Evolutionary conservation across 2,329 filamentous ascomycete genomes (phyloP), one percentile per base, ranked within the genome.

Genomic region (Sporothrix phasma): DNA sequence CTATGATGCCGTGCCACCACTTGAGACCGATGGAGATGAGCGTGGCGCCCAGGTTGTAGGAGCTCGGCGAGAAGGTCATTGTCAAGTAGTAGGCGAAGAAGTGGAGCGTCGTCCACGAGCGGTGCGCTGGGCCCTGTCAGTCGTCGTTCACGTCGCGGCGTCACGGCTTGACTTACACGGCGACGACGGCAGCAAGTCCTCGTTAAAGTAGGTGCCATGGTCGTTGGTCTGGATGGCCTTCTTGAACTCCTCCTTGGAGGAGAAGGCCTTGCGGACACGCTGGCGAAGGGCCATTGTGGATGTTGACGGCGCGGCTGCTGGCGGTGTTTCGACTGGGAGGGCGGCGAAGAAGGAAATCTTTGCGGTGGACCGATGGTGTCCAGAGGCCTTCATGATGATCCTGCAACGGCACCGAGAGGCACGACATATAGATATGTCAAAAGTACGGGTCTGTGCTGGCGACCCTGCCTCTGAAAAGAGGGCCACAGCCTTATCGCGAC

Each of bases 1-100:
- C 73, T 43, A 75, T 67, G 43, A 74, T 70, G 61, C 72, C 71
- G 53, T 72, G 70, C 70, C 71, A 73, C 71, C 70, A 74, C 61
- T 60, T 59, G 24, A 75, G 66, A 3, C 73, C 73, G 8, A 72
- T 71, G 1, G 71, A 70, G 31, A 74, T 69, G 3, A 75, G 68
- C 5, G 69, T 68, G 2, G 69, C 69, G 15, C 69, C 70, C 5
- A 74, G 71, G 61, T 74, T 74, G 65, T 74, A 74, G 4, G 70
- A 73, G n/a, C 69, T 71, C 1, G 71, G 72, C 11, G 70, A 72
- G 61, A 75, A 74, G 2, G 73, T 72, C 46, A 71, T 71, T 15
- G 69, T 73, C 64, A 74, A 66, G 51, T 74, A 72, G 59, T 73
- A 74, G 15, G 70, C 68, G 43, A 74, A 72, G 66, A 73, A 74